Base-by-base conservation (phyloP, 345 rosid species). In the Anastatica hierochuntica region DNA sequence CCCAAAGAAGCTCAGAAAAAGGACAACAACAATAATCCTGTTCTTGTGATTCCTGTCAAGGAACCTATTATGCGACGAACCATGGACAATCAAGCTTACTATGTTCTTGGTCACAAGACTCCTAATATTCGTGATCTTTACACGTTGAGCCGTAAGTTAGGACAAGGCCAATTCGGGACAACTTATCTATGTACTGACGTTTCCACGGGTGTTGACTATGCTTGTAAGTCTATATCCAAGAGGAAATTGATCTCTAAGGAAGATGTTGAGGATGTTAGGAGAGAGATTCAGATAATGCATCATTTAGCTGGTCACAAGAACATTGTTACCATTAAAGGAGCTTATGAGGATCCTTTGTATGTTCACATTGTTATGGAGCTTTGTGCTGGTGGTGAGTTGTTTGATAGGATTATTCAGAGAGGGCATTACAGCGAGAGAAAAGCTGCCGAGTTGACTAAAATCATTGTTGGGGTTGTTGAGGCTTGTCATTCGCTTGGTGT, bases 231-330 rank as follows among this genome's bases (percentile, higher is more conserved):
- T 0, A 92, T 92, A 56, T 81, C 96, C 2, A 92, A 92, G 74
- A 82, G 98, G 79, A 92, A 92, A 74, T 72, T 92, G 77, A 83
- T 92, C 26, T 85, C 95, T 52, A 92, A 70, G 45, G 98, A 92
- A 68, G 98, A 92, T 50, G 82, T 92, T 37, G 98, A 92, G 49
- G 98, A 92, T 74, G 96, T 88, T 29, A 62, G 98, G 48, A 79
- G 98, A 60, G 98, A 92, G 76, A 92, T 92, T 71, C 96, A 88
- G 83, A 92, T 88, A 55, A 92, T 92, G 98, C 98, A 92, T 51
- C 98, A 92, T 67, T 78, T 92, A 71, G 98, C 98, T 0, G 96
- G 98, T 62, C 95, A 92, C 52, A 71, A 72, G 61, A 84, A 83
- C 21, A 88, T 92, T 42, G 96, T 92, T 44, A 88, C 90, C 2